A percentile compares a stretch with the other conserved stretches of the same genome.
Conservation (phyloP, 2,329 filamentous ascomycete species). For the Zopfia rhizophila region DNA sequence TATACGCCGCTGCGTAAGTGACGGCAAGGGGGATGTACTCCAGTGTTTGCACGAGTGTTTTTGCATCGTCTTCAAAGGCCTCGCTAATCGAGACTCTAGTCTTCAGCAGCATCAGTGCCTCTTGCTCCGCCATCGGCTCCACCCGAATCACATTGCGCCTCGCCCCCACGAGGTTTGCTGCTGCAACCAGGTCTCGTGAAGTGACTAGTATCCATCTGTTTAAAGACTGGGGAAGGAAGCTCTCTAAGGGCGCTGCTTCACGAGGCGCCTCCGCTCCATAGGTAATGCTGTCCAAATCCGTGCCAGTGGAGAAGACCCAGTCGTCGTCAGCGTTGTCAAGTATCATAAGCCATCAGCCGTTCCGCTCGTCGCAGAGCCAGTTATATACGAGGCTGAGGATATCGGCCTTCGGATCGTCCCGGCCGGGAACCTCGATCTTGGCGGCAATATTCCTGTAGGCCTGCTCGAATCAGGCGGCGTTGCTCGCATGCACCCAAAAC, state of each 20-base stretch:
- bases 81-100: slow-evolving; percentile 19
- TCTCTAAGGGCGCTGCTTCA: no score
- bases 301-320: slow-evolving; percentile 1
- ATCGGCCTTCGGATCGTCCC: slow-evolving; percentile 23
- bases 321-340: slow-evolving; percentile 9
- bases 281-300: background rate
- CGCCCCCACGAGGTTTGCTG: slow-evolving; percentile 17
- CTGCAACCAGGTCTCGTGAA: slow-evolving; percentile 17
- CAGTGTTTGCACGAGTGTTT: slow-evolving; percentile 19
- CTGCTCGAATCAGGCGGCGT: slow-evolving; percentile 27
- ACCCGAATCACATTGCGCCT: slow-evolving; percentile 17
- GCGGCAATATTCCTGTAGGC: slow-evolving; percentile 30
- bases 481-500: slow-evolving; percentile 33
- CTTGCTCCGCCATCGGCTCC: slow-evolving; percentile 20
- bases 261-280: no score
- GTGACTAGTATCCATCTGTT: background rate
- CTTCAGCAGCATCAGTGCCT: slow-evolving; percentile 22
- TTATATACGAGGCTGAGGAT: slow-evolving; percentile 26
- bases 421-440: slow-evolving; percentile 23
- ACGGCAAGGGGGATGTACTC: slow-evolving; percentile 43
- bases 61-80: slow-evolving; percentile 1
- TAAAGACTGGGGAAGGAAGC: background rate
- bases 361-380: slow-evolving; percentile 24
- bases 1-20: slow-evolving; percentile 39
- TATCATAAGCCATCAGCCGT: slow-evolving; percentile 5